Percentiles rank a stretch among this genome's conserved stretches.
These are phyloP conservation scores for Sphagnum magellanicum DNA, from an alignment of 228 moss, liverwort and hornwort genomes.

Conservation along the genomic window DNA sequence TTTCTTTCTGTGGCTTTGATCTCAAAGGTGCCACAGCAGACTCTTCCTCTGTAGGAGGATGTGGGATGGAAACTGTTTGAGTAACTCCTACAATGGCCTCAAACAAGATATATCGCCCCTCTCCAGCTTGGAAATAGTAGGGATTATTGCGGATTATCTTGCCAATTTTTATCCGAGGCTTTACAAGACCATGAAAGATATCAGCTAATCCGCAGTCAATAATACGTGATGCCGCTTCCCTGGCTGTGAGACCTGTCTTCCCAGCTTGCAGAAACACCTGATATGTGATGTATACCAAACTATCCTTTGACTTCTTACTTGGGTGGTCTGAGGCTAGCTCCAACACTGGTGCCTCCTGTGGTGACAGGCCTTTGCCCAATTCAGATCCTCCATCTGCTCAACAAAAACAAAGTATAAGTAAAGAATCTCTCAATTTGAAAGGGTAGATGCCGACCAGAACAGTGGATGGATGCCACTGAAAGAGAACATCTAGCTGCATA, in stretches of 20 bases:
- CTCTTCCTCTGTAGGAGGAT: background rate
- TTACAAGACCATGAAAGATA: conserved; percentile 47
- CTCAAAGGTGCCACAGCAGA: conserved; percentile 2
- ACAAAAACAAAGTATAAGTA: background rate
- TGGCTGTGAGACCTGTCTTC: conserved; percentile 49
- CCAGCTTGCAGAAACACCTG: conserved; percentile 56
- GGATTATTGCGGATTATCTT: conserved; percentile 64
- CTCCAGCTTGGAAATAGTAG: conserved; percentile 56
- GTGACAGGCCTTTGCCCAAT: background rate
- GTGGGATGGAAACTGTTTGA: conserved; percentile 13
- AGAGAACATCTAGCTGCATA: too few relatives aligned
- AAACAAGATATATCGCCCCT: conserved; percentile 53
- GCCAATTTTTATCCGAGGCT: conserved; percentile 58
- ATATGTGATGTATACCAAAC: conserved; percentile 53
- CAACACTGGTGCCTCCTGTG: conserved; percentile 16
- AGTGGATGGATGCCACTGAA: too few relatives aligned
- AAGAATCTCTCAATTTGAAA: background rate
- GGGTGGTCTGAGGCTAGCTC: conserved; percentile 60
- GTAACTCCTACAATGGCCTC: conserved; percentile 62
- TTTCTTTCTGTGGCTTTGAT: conserved; percentile 22
- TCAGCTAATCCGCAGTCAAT: conserved; percentile 35
- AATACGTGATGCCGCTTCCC: conserved; percentile 53
- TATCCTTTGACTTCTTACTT: conserved; percentile 43
- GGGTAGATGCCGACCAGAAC: too few relatives aligned
- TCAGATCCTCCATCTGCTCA: background rate